phyloP scores from a whole-genome alignment of 2,329 filamentous ascomycete genomes.

The Corynespora cassiicola region DNA sequence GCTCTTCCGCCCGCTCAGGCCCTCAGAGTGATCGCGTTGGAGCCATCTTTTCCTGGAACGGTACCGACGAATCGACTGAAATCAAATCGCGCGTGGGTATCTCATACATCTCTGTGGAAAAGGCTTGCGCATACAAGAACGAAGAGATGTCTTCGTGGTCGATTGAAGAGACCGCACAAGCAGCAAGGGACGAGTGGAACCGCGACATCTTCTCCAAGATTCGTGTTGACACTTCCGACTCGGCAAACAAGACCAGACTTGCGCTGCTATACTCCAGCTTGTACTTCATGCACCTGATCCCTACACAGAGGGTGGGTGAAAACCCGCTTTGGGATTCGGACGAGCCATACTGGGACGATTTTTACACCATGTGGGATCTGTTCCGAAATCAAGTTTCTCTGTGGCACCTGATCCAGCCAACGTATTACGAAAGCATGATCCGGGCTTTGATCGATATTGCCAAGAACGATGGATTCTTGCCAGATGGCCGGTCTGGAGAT shows the following conservation, averaged over 20 bases:
- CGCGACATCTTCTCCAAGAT: slow-evolving; percentile 66
- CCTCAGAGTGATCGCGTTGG: slow-evolving; percentile 54
- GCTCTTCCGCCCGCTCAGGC: slow-evolving; percentile 33
- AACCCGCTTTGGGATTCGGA: slow-evolving; percentile 71
- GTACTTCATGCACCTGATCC: slow-evolving; percentile 47
- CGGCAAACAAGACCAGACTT: slow-evolving; percentile 38
- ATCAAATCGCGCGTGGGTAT: slow-evolving; percentile 60
- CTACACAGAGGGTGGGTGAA: slow-evolving; percentile 58
- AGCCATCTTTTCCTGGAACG: slow-evolving; percentile 58
- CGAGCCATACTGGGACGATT: slow-evolving; percentile 73
- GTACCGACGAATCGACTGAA: slow-evolving; percentile 33
- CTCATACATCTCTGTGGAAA: slow-evolving; percentile 53
- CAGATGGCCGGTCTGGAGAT: slow-evolving; percentile 66
- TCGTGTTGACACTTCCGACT: slow-evolving; percentile 31
- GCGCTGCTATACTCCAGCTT: slow-evolving; percentile 41
- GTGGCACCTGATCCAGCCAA: slow-evolving; percentile 69
- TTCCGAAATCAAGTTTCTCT: slow-evolving; percentile 60
- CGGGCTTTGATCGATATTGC: slow-evolving; percentile 70
- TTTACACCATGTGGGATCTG: slow-evolving; percentile 77
- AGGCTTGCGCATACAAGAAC: slow-evolving; percentile 58
- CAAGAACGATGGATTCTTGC: slow-evolving; percentile 69
- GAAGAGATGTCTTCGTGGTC: slow-evolving; percentile 53
- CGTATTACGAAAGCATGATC: slow-evolving; percentile 70
- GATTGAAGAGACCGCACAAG: slow-evolving; percentile 48
- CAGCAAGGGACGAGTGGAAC: slow-evolving; percentile 55